Evolutionary conservation across 495 filamentous ascomycete species (phyloP).

Genomic region (Bathelium albidoporum): DNA sequence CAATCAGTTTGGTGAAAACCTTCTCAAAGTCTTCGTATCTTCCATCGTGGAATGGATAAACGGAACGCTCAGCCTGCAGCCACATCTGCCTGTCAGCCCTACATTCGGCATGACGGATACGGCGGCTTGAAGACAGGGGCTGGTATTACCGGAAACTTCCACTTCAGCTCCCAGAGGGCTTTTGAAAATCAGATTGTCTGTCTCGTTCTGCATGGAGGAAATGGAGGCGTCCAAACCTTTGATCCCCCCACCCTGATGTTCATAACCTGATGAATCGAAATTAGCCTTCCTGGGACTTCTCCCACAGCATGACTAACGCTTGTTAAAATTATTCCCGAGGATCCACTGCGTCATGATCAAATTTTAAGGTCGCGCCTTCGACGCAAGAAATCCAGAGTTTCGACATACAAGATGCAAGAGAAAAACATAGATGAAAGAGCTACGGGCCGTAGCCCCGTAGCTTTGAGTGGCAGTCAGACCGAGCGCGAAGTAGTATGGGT

Average conservation of each 20-base stretch:
- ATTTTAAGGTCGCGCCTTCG: background rate
- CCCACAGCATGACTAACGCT: constrained; percentile 10
- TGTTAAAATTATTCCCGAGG: constrained; percentile 20
- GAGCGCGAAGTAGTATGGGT: background rate
- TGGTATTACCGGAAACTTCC: constrained; percentile 50
- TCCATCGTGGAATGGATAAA: constrained; percentile 69
- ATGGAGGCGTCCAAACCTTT: background rate
- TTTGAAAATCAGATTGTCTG: constrained; percentile 54
- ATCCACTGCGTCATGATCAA: constrained; percentile 13
- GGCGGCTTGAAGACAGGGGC: constrained; percentile 17
- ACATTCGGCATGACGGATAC: constrained; percentile 20
- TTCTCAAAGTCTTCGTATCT: constrained; percentile 59
- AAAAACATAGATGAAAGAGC: background rate
- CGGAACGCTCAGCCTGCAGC: constrained; percentile 16
- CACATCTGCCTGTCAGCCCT: background rate
- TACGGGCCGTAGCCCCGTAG: background rate
- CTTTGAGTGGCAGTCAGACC: background rate
- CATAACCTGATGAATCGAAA: background rate
- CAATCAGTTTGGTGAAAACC: constrained; percentile 54
- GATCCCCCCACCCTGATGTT: background rate
- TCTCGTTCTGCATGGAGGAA: background rate
- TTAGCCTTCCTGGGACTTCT: background rate
- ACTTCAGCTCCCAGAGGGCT: constrained; percentile 66
- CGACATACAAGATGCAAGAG: background rate
- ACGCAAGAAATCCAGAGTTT: background rate